These are phyloP conservation scores for Talaromyces amestolkiae DNA, from an alignment of 2,329 filamentous ascomycete species.

Conservation along the genomic window DNA sequence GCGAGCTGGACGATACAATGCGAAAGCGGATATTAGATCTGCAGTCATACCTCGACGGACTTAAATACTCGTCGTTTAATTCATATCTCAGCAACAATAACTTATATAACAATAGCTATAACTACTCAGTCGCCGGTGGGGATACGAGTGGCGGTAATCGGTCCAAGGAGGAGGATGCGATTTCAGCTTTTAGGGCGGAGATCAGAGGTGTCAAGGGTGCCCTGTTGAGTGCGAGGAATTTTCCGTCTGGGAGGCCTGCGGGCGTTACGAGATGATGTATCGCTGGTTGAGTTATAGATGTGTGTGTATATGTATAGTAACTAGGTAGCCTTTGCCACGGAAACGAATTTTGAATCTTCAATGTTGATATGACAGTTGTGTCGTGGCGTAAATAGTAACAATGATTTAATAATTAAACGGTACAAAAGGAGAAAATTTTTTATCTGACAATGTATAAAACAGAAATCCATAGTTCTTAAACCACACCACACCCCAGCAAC, in stretches of 20 bases:
- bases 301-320: not conserved
- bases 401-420: not conserved
- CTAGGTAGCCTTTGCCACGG: not conserved
- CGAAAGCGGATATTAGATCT: constrained; percentile 43
- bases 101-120: constrained; percentile 37
- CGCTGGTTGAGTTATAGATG: not conserved
- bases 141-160: constrained; percentile 30
- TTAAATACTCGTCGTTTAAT: constrained; percentile 37
- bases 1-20: constrained; percentile 32
- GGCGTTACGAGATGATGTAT: constrained; percentile 13
- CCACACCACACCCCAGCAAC: not conserved
- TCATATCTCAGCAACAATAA: constrained; percentile 28
- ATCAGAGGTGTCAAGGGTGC: constrained; percentile 64
- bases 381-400: not conserved
- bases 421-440: constrained; percentile 4
- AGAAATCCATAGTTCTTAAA: constrained; percentile 5
- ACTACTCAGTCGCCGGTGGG: constrained; percentile 18
- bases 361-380: not conserved
- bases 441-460: constrained; percentile 4
- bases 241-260: constrained; percentile 42
- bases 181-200: constrained; percentile 57
- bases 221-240: constrained; percentile 61
- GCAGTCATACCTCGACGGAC: constrained; percentile 52
- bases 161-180: constrained; percentile 53
- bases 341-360: not conserved